Conservation (phyloP, 306 rosid species). For the Clitoria ternatea region DNA sequence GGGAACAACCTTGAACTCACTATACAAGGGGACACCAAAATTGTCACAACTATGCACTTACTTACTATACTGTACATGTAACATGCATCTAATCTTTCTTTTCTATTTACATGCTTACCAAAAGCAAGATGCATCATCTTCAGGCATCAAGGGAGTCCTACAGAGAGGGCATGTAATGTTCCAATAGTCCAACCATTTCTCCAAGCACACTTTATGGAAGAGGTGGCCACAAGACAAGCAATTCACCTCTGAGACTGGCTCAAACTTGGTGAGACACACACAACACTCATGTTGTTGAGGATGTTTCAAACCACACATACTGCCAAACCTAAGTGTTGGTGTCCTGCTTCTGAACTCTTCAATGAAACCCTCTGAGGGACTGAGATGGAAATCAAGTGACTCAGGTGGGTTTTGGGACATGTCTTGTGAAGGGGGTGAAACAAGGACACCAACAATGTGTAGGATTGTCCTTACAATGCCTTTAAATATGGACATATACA, state of each 20-base stretch:
- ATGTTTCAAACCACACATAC: constrained; percentile 17
- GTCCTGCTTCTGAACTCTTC: constrained; percentile 48
- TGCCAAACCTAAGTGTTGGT: constrained; percentile 42
- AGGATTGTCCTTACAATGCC: constrained; percentile 61
- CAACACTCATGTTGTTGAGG: constrained; percentile 57
- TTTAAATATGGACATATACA: constrained; percentile 60
- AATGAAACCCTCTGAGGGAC: constrained; percentile 34
- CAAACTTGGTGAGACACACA: constrained; percentile 55
- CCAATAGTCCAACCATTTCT: constrained; percentile 73
- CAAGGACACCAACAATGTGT: constrained; percentile 49
- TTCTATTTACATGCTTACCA: constrained; percentile 25
- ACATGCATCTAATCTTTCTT: constrained; percentile 30
- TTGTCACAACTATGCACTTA: constrained; percentile 35
- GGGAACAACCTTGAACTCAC: too few relatives aligned
- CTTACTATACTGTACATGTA: constrained; percentile 42
- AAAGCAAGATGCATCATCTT: constrained; percentile 36
- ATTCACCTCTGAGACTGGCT: constrained; percentile 58
- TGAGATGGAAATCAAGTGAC: constrained; percentile 25
- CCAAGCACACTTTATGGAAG: constrained; percentile 65
- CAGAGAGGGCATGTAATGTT: constrained; percentile 83
- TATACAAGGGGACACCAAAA: constrained; percentile 26
- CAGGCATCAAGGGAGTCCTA: constrained; percentile 60
- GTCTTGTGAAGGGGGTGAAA: constrained; percentile 34
- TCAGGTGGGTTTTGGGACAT: constrained; percentile 34
- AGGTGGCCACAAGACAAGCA: constrained; percentile 65